These are phyloP conservation scores for Globisporangium alternatum DNA, from an alignment of 352 stramenopile species.

Conservation along the genomic window DNA sequence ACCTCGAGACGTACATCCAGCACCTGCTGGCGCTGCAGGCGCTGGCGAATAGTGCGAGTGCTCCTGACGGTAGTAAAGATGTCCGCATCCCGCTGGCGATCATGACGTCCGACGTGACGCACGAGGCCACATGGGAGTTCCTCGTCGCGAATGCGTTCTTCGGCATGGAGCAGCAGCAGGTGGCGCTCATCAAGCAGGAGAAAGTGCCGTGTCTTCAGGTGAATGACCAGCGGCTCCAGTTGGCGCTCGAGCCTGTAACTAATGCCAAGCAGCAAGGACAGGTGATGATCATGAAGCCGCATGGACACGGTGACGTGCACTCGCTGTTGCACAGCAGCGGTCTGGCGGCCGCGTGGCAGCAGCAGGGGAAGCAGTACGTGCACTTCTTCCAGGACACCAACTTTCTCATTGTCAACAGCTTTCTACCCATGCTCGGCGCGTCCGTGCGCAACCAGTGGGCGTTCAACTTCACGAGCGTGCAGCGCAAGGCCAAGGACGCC, in stretches of 20 bases:
- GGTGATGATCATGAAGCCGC: conserved; percentile 92
- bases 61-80: neutral
- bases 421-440: conserved; percentile 88
- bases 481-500: conserved; percentile 93
- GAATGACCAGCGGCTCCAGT: conserved; percentile 64
- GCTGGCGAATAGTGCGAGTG: conserved; percentile 21
- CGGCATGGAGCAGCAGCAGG: conserved; percentile 88
- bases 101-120: conserved; percentile 97
- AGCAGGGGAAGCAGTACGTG: conserved; percentile 88
- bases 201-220: conserved; percentile 90
- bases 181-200: conserved; percentile 97
- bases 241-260: conserved; percentile 68
- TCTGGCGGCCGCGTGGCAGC: conserved; percentile 63
- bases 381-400: conserved; percentile 98
- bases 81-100: conserved; percentile 92
- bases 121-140: conserved; percentile 87
- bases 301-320: conserved; percentile 98
- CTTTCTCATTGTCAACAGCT: conserved; percentile 92
- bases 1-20: conserved; percentile 93
- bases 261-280: conserved; percentile 5
- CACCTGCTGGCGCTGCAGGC: conserved; percentile 92
- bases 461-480: conserved; percentile 93
- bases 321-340: conserved; percentile 85
- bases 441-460: conserved; percentile 79
- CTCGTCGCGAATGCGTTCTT: conserved; percentile 93